Percentiles rank a stretch among this genome's conserved stretches.
Evolutionary conservation across 1,139 yeast species (phyloP).

Genomic region (Kurtzmaniella quercitrusa): DNA sequence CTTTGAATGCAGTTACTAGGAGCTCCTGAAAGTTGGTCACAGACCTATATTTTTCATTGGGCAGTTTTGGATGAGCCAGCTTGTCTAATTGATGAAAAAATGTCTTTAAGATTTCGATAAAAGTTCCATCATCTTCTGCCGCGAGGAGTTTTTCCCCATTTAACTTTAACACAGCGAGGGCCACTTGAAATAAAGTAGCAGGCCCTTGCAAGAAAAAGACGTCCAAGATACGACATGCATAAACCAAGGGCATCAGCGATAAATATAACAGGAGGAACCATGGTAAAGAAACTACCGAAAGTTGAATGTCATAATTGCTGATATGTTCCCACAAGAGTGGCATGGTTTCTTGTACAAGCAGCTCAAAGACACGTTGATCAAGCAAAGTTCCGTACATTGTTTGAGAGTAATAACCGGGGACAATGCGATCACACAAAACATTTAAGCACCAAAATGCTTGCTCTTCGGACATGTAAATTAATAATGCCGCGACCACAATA

Average conservation of each 20-base stretch:
- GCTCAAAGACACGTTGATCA: conserved; percentile 92
- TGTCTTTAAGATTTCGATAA: conserved; percentile 77
- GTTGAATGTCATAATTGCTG: conserved; percentile 73
- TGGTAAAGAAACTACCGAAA: conserved; percentile 92
- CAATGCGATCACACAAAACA: conserved; percentile 75
- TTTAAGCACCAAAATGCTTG: conserved; percentile 95
- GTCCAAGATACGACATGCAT: conserved; percentile 89
- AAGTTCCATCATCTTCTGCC: conserved; percentile 89
- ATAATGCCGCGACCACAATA: conserved; percentile 88
- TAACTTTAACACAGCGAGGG: conserved; percentile 78
- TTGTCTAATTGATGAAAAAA: conserved; percentile 79
- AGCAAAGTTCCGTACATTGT: conserved; percentile 96
- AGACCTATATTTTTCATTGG: conserved; percentile 58
- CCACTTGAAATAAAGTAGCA: conserved; percentile 85
- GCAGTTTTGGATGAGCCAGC: conserved; percentile 72
- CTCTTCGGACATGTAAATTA: conserved; percentile 93
- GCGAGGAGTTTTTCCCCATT: conserved; percentile 80
- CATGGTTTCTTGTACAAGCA: conserved; percentile 83
- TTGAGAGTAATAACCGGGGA: conserved; percentile 94
- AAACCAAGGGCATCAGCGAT: conserved; percentile 91
- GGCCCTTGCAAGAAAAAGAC: conserved; percentile 90
- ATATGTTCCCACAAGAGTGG: conserved; percentile 88
- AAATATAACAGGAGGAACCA: conserved; percentile 93
- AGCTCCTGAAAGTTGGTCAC: conserved; percentile 87
- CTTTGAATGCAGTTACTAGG: conserved; percentile 87